phyloP scores from a whole-genome alignment of 768 basidiomycete species.

The Tricholoma furcatifolium region DNA sequence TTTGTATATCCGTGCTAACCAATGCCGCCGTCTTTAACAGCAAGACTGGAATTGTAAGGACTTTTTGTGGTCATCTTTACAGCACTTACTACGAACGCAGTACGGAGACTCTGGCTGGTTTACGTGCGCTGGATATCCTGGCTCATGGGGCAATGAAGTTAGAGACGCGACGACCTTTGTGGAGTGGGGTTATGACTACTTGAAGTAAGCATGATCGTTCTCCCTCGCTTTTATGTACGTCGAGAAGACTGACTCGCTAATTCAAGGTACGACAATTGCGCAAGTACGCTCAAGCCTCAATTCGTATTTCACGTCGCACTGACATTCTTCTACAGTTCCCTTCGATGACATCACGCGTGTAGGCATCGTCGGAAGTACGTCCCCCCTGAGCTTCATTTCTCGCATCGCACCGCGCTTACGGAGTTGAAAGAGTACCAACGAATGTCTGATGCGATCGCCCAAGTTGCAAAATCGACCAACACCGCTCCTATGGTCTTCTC shows the following conservation, averaged over 20 bases:
- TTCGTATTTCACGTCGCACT: no score
- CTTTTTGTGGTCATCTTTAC: not conserved
- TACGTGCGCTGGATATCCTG: conserved; percentile 64
- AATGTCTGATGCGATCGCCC: conserved; percentile 58
- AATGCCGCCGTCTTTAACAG: conserved; percentile 21
- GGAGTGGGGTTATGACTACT: conserved; percentile 65
- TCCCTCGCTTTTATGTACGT: not conserved
- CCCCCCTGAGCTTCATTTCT: not conserved
- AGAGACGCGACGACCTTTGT: conserved; percentile 56
- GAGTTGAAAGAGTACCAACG: conserved; percentile 38
- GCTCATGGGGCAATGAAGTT: conserved; percentile 38
- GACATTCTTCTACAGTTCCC: conserved; percentile 37
- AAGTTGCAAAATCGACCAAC: conserved; percentile 41
- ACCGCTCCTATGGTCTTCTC: conserved; percentile 54
- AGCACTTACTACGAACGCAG: conserved; percentile 22
- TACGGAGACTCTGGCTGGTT: conserved; percentile 65
- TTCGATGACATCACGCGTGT: conserved; percentile 54
- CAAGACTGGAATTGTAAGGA: conserved; percentile 41
- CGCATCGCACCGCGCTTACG: not conserved
- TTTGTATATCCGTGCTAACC: no score
- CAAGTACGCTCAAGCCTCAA: conserved; percentile 30
- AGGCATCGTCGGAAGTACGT: conserved; percentile 55
- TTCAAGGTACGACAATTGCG: conserved; percentile 52
- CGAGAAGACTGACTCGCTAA: no score
- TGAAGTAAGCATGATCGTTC: conserved; percentile 43